Base-by-base conservation (phyloP, 352 stramenopile genomes). In the Pythium rhizo-oryzae region DNA sequence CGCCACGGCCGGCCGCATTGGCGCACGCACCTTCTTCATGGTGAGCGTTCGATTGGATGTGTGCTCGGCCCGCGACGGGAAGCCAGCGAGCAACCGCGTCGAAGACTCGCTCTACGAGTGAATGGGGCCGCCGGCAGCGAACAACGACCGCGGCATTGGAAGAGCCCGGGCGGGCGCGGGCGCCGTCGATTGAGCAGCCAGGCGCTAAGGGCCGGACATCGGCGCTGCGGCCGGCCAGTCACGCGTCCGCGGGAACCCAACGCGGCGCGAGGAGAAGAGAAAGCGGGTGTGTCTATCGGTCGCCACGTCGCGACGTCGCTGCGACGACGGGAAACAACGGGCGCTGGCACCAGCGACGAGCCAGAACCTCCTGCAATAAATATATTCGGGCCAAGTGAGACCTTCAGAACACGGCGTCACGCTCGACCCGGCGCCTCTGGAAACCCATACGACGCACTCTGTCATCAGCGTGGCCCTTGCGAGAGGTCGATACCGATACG, bases 21-120 rank as follows among this genome's bases (percentile, higher is more conserved):
- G 37, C 33, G 56, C 56, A 28, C 35, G 51, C 9, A 65, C 52
- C 30, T 71, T 71, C 18, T 49, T 59, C 63, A 65, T 70, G 33
- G 37, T 18, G 37, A 12, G 15, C 37, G 9, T 12, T 12, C 37
- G 37, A 12, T 12, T 43, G 9, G 37, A 43, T 18, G 37, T 4
- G 15, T 43, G 37, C 37, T 12, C 37, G 9, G 3, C 13, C 15
- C 11, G 37, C 9, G 37, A 18, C 37, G 11, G 8, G 15, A 43
- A 11, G 37, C 37, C 37, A 43, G 37, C 15, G 37, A 18, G 11
- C 11, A 1, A 43, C 37, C 37, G 8, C 9, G 37, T 43, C 37
- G 37, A 12, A 9, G 15, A 2, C 37, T 18, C 37, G 37, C 1
- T 43, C 13, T 18, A 18, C 37, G 13, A 43, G 15, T 18, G 15